phyloP scores from a whole-genome alignment of 208 protist genomes.

The Leptomonas pyrrhocoris region DNA sequence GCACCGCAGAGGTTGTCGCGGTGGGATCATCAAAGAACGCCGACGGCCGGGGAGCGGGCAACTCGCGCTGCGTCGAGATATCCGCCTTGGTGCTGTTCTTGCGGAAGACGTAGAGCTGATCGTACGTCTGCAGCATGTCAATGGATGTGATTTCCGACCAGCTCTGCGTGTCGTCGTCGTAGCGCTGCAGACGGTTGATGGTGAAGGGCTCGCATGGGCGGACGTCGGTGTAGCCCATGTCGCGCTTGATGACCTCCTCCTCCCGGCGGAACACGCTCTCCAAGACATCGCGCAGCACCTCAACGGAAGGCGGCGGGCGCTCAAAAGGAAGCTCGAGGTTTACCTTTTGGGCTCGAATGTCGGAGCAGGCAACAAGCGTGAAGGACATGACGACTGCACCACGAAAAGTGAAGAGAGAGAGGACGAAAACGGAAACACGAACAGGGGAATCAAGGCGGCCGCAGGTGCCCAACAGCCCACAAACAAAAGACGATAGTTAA shows the following conservation, averaged over 20 bases:
- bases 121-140: conserved; percentile 56
- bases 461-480: too few species aligned
- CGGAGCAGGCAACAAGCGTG: conserved; percentile 63
- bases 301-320: conserved; percentile 49
- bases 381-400: conserved; percentile 40
- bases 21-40: conserved; percentile 39
- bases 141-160: conserved; percentile 58
- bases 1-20: not conserved
- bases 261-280: conserved; percentile 72
- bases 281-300: conserved; percentile 48
- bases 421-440: not conserved
- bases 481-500: too few species aligned
- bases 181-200: conserved; percentile 66
- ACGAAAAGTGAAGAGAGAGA: not conserved
- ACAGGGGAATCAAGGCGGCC: too few species aligned
- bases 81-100: conserved; percentile 76
- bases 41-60: conserved; percentile 62
- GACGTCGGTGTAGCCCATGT: conserved; percentile 36
- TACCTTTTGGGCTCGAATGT: conserved; percentile 76
- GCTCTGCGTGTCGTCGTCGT: conserved; percentile 69
- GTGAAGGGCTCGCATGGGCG: conserved; percentile 79
- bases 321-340: conserved; percentile 81
- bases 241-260: conserved; percentile 58
- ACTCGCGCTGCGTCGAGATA: conserved; percentile 73
- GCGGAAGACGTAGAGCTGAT: conserved; percentile 85